Evolutionary conservation across 768 basidiomycete species (phyloP).

Genomic region (Pulveroboletus frians): DNA sequence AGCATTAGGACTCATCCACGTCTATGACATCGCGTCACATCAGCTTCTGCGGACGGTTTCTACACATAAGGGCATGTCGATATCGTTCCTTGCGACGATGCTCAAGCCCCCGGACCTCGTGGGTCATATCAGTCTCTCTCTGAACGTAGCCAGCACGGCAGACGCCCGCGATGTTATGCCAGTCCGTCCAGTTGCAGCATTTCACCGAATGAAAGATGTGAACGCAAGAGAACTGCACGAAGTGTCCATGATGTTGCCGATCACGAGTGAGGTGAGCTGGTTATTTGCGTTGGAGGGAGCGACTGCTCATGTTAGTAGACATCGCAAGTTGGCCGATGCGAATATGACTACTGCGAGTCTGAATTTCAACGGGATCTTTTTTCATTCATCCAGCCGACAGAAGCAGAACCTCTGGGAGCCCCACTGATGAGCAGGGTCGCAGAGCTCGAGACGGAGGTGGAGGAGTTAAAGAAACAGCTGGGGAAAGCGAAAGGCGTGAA

Average conservation of each 20-base stretch:
- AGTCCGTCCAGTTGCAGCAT: slow-evolving; percentile 58
- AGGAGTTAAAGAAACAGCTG: slow-evolving; percentile 59
- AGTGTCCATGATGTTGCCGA: slow-evolving; percentile 56
- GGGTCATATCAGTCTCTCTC: slow-evolving; percentile 64
- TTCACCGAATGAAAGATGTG: slow-evolving; percentile 67
- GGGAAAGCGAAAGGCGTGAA: slow-evolving; percentile 87
- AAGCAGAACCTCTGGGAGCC: slow-evolving; percentile 23
- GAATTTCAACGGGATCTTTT: slow-evolving; percentile 63
- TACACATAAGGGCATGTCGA: slow-evolving; percentile 59
- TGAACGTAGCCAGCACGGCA: slow-evolving; percentile 33
- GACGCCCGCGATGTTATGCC: slow-evolving; percentile 55
- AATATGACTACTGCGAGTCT: slow-evolving; percentile 41
- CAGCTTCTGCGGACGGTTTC: slow-evolving; percentile 81
- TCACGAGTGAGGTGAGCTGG: slow-evolving; percentile 37
- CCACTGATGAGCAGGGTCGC: slow-evolving; percentile 53
- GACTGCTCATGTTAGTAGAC: slow-evolving; percentile 11
- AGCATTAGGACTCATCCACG: slow-evolving; percentile 59
- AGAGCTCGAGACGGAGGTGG: slow-evolving; percentile 71
- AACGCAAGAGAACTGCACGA: slow-evolving; percentile 68
- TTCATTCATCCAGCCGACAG: slow-evolving; percentile 52
- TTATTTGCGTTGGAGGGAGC: not conserved
- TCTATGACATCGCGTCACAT: slow-evolving; percentile 88
- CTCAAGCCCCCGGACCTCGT: slow-evolving; percentile 84
- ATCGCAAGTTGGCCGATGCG: slow-evolving; percentile 11
- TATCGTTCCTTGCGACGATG: slow-evolving; percentile 73